These are phyloP conservation scores for Salix viminalis DNA, from an alignment of 345 rosid species.

Conservation along the genomic window DNA sequence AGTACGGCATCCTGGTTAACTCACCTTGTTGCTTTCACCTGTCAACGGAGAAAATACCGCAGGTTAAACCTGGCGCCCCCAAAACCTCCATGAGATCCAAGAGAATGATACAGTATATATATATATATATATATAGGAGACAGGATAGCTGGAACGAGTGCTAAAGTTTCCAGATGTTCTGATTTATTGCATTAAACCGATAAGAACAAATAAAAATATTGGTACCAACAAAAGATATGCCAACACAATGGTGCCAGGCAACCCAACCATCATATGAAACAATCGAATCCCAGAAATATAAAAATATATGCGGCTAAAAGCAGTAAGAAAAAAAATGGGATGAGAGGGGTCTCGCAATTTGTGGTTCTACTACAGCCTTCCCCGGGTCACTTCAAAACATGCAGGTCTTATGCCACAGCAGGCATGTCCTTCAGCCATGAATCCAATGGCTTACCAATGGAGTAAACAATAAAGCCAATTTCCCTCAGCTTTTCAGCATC, in stretches of 20 bases:
- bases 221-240: slow-evolving; percentile 10
- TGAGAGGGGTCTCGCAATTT: slow-evolving; percentile 6
- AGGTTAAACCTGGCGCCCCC: neutral
- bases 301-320: neutral
- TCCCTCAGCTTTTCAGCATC: slow-evolving; percentile 22
- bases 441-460: slow-evolving; percentile 27
- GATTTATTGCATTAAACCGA: slow-evolving; percentile 23
- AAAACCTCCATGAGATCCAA: too few relatives aligned
- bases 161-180: slow-evolving; percentile 2
- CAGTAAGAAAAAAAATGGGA: neutral
- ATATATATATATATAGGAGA: too few relatives aligned
- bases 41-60: neutral
- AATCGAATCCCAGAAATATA: slow-evolving; percentile 4
- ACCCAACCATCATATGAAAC: slow-evolving; percentile 8
- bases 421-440: slow-evolving; percentile 31
- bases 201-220: slow-evolving; percentile 12
- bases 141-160: neutral
- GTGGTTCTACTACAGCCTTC: slow-evolving; percentile 13
- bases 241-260: slow-evolving; percentile 12
- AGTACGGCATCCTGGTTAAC: neutral
- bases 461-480: slow-evolving; percentile 26
- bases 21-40: neutral
- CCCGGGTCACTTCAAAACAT: neutral
- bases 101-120: too few relatives aligned
- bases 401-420: slow-evolving; percentile 15